Evolutionary conservation across 257 asterid species (phyloP), one percentile per base, ranked within the genome.

Genomic region (Salvia hispanica): DNA sequence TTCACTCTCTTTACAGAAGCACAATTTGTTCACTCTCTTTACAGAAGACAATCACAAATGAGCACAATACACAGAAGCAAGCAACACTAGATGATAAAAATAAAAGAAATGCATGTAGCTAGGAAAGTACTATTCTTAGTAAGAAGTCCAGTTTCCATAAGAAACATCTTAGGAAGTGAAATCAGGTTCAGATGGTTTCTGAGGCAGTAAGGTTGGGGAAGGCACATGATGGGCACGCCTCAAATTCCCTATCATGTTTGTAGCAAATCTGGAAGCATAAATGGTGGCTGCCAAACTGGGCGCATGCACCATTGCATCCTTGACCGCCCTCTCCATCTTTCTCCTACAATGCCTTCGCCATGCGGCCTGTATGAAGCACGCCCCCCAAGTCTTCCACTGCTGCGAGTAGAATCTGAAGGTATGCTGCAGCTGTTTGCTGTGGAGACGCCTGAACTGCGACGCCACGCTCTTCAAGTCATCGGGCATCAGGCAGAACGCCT

Each of bases 381-480:
- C 89, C 33, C 77, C 91, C 91, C 95, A 90, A 57, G 87, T 69
- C 80, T 81, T 79, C 93, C 96, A 89, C 46, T 89, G 93, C 61
- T 80, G 83, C 4, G 93, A 87, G 71, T 81, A 75, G 64, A 71
- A 67, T 80, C 90, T 86, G 80, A 50, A 82, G 15, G 77, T 79
- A 50, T 81, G 83, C 44, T 69, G 82, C 42, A 77, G 76, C 70
- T 77, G 80, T 77, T 77, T 79, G 82, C 86, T 73, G 61, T 75
- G 82, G 13, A 79, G 80, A 9, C 82, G 77, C 16, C 87, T 66
- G 57, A 74, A 84, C 57, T 82, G 82, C 51, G 75, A 73, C 3
- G 84, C 79, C 1, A 84, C 81, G n/a, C 9, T 28, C 66, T 73
- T 79, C 57, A 82, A 60, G 73, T 80, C 85, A 13, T 78, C 79